Evolutionary conservation across 2,329 filamentous ascomycete genomes (phyloP), one percentile per base, ranked within the genome.

Genomic region (Trichophyton verrucosum): DNA sequence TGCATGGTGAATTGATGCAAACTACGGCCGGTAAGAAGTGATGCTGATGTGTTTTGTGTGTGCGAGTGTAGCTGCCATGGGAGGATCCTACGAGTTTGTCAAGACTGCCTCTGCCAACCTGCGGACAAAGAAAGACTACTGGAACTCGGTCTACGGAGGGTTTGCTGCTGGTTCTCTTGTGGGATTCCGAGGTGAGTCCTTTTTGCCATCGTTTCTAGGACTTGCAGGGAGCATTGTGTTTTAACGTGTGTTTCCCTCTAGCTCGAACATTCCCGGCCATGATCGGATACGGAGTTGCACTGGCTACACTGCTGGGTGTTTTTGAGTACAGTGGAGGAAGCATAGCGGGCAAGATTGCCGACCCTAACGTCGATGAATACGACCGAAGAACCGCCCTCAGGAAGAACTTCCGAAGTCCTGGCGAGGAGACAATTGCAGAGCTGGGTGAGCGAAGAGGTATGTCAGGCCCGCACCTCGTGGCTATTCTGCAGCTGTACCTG

Each of bases 391-490:
- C 92, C 73, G 80, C 79, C 65, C 64, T 91, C 72, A 83, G 89
- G 72, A 86, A 82, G 77, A 86, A 86, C 70, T 86, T 86, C 73
- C 83, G 89, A 72, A 78, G 86, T 71, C 87, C 89, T 27, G 79
- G 84, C 58, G 86, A 89, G 72, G 86, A 96, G 78, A 95, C 89
- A 1, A 78, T 96, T 65, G 82, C 84, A 24, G 83, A 92, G 70
- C 71, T 96, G 68, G 91, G 91, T 59, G 91, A 96, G 79, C 90
- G 90, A 66, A 83, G 91, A 82, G 89, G 89, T 92, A 81, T 70
- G 79, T 75, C 60, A 7, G 27, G 27, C 11, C 7, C 8, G 7
- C 20, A 6, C 3, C 33, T 13, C 3, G 11, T 3, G 33, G 33
- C 33, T 11, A 9, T 13, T 11, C 11, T 38, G 11, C 33, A 11